Conservation (phyloP, 179 eudicot genomes). For the Vitellaria paradoxa region DNA sequence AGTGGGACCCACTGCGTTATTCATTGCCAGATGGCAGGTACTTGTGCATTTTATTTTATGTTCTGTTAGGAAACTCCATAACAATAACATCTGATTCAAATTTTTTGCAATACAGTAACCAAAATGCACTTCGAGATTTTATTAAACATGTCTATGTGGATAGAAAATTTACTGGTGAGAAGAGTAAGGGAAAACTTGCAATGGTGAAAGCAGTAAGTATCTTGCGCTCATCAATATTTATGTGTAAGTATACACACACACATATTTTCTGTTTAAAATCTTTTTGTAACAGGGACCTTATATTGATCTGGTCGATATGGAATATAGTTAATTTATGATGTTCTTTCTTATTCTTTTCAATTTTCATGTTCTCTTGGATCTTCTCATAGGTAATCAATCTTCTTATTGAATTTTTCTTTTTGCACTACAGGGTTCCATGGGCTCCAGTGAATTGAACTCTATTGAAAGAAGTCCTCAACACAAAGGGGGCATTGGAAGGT, state of each 20-base stretch:
- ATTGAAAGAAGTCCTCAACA: slow-evolving; percentile 40
- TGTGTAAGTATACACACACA: too few relatives aligned
- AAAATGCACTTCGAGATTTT: slow-evolving; percentile 62
- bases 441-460: slow-evolving; percentile 18
- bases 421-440: slow-evolving; percentile 37
- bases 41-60: neutral
- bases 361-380: neutral
- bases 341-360: neutral
- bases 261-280: too few relatives aligned
- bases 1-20: slow-evolving; percentile 66
- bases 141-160: slow-evolving; percentile 69
- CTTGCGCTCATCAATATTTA: neutral
- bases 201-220: slow-evolving; percentile 42
- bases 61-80: neutral
- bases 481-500: slow-evolving; percentile 23
- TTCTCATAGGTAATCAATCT: neutral
- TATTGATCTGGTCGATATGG: neutral
- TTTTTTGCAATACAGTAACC: slow-evolving; percentile 44
- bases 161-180: slow-evolving; percentile 52
- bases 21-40: slow-evolving; percentile 64
- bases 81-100: slow-evolving; percentile 8
- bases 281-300: neutral
- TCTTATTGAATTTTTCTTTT: neutral
- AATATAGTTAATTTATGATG: neutral
- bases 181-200: slow-evolving; percentile 27